A percentile compares a stretch with the other conserved stretches of the same genome.
Conservation (phyloP, 805 yeast species). For the Dipodascus geniculatus region DNA sequence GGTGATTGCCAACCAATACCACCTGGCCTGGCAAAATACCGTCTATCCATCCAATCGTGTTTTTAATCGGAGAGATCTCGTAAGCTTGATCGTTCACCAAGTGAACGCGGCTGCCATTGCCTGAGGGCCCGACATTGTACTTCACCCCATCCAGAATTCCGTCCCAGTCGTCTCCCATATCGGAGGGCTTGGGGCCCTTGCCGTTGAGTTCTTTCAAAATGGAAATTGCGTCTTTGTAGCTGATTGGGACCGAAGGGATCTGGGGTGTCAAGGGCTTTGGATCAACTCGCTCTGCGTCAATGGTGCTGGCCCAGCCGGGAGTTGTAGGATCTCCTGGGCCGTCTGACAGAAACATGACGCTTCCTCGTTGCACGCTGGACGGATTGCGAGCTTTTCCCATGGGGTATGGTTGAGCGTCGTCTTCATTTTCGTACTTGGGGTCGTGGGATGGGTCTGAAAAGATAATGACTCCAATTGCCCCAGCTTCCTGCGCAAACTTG, state of each 20-base stretch:
- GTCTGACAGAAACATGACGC: conserved; percentile 48
- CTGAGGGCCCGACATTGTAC: conserved; percentile 43
- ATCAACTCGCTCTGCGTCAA: conserved; percentile 36
- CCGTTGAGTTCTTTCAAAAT: conserved; percentile 49
- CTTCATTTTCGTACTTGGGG: conserved; percentile 18
- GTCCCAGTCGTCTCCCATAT: conserved; percentile 34
- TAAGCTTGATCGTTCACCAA: conserved; percentile 51
- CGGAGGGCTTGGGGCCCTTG: conserved; percentile 33
- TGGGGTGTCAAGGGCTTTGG: conserved; percentile 43
- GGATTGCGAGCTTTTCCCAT: conserved; percentile 72
- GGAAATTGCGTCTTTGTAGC: conserved; percentile 51
- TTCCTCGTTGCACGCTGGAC: conserved; percentile 64
- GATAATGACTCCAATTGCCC: conserved; percentile 54
- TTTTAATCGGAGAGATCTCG: conserved; percentile 47
- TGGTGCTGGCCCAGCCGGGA: conserved; percentile 52
- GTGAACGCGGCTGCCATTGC: conserved; percentile 30
- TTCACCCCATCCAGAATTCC: conserved; percentile 35
- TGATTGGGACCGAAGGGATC: conserved; percentile 63
- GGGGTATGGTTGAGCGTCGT: conserved; percentile 59
- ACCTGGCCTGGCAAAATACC: conserved; percentile 43
- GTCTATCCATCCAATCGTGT: conserved; percentile 49
- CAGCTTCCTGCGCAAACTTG: conserved; percentile 61
- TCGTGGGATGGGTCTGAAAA: conserved; percentile 63
- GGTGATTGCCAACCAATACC: conserved; percentile 60
- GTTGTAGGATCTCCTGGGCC: conserved; percentile 74